Conservation (phyloP, 441 rosid species). For the Macaranga tanarius region DNA sequence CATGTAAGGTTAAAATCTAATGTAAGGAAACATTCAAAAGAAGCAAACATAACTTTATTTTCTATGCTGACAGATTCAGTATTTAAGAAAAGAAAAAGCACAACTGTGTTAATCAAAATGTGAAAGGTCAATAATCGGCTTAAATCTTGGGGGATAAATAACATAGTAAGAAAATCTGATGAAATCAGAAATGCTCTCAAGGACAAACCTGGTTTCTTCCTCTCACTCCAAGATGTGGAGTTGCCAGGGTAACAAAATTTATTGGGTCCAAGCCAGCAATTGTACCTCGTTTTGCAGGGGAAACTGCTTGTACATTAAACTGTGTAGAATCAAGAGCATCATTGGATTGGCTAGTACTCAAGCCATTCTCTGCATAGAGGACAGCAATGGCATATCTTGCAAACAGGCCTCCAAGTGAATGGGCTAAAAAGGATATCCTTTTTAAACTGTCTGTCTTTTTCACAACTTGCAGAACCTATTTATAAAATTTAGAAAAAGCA, state of each 20-base stretch:
- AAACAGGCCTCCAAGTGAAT: slow-evolving; percentile 97
- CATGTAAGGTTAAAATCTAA: background rate
- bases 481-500: slow-evolving; percentile 15
- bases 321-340: slow-evolving; percentile 30
- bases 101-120: background rate
- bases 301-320: slow-evolving; percentile 29
- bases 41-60: background rate
- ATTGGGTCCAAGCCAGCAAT: slow-evolving; percentile 88
- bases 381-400: slow-evolving; percentile 78
- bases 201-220: slow-evolving; percentile 84
- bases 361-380: slow-evolving; percentile 50
- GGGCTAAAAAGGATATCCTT: slow-evolving; percentile 87
- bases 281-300: slow-evolving; percentile 45
- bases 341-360: slow-evolving; percentile 26
- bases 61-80: background rate
- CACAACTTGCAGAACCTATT: slow-evolving; percentile 69
- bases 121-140: background rate
- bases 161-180: background rate
- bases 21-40: background rate
- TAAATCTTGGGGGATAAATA: too few relatives aligned
- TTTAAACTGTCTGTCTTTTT: slow-evolving; percentile 61
- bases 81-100: background rate
- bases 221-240: slow-evolving; percentile 96
- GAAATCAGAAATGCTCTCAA: slow-evolving; percentile 16
- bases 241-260: slow-evolving; percentile 90